phyloP scores from a whole-genome alignment of 2,329 filamentous ascomycete species.

The Trichothecium sympodiale region DNA sequence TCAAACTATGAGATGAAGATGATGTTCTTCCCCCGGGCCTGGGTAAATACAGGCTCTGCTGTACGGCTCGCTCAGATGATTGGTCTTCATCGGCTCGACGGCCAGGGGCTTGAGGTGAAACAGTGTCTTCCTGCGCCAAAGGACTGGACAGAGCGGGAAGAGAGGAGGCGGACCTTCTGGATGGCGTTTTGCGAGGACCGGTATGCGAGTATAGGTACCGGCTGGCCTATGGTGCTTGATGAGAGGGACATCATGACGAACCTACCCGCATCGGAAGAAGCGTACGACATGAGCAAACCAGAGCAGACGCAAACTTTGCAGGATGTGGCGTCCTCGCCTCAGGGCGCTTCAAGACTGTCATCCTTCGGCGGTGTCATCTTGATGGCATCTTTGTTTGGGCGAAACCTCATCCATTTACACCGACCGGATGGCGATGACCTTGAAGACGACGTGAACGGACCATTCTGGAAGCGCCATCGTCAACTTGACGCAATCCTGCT shows the following conservation, averaged over 20 bases:
- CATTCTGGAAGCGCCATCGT: constrained; percentile 92
- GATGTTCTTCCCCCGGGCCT: constrained; percentile 94
- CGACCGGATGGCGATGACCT: constrained; percentile 71
- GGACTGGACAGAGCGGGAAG: constrained; percentile 91
- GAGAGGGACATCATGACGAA: constrained; percentile 85
- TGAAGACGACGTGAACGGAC: constrained; percentile 80
- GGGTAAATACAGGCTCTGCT: constrained; percentile 80
- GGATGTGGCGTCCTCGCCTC: constrained; percentile 52
- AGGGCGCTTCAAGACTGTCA: constrained; percentile 64
- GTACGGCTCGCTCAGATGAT: constrained; percentile 85
- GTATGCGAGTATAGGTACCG: constrained; percentile 90
- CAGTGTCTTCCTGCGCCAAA: constrained; percentile 76
- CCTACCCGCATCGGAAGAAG: constrained; percentile 73
- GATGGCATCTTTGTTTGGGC: constrained; percentile 81
- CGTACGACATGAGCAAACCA: constrained; percentile 69
- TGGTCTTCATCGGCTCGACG: constrained; percentile 79
- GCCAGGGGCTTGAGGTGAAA: constrained; percentile 76
- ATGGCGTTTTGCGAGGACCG: constrained; percentile 83
- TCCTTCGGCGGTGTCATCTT: constrained; percentile 71
- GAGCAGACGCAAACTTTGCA: constrained; percentile 60
- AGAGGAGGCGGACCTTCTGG: constrained; percentile 89
- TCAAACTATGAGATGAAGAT: constrained; percentile 88
- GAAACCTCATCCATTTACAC: constrained; percentile 84
- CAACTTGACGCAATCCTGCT: constrained; percentile 82
- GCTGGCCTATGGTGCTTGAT: constrained; percentile 92